These are phyloP conservation scores for Dovyalis caffra DNA, from an alignment of 345 rosid genomes.

Conservation along the genomic window DNA sequence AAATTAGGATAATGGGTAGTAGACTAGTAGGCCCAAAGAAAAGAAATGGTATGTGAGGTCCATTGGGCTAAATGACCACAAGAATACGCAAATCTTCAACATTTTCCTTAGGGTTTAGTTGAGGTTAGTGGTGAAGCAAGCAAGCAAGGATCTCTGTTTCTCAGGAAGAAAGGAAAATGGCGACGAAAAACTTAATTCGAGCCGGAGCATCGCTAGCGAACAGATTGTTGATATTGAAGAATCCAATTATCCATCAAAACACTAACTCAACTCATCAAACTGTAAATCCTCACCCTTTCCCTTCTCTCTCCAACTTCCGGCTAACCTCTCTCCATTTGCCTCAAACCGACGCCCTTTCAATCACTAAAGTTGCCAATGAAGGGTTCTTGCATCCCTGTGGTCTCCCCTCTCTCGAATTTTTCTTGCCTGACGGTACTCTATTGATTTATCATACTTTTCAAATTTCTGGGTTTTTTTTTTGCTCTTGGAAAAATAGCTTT, in stretches of 20 bases:
- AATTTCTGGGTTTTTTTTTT: background rate
- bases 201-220: conserved; percentile 64
- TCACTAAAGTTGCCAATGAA: conserved; percentile 20
- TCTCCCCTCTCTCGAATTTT: conserved; percentile 81
- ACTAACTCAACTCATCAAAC: conserved; percentile 28
- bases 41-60: too few species aligned
- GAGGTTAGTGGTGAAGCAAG: too few species aligned
- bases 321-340: too few species aligned
- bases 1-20: too few species aligned
- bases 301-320: conserved; percentile 54
- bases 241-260: conserved; percentile 32
- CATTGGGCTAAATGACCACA: too few species aligned
- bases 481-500: background rate
- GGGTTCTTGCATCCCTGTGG: conserved; percentile 73
- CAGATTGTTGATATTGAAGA: conserved; percentile 43
- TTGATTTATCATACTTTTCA: background rate
- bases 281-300: conserved; percentile 51
- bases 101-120: too few species aligned
- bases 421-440: conserved; percentile 75
- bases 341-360: conserved; percentile 27
- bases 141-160: background rate
- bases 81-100: too few species aligned
- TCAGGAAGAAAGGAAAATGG: conserved; percentile 35
- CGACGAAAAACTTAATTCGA: conserved; percentile 64
- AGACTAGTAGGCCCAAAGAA: too few species aligned